Percentiles rank a stretch among this genome's conserved stretches.
phyloP scores from a whole-genome alignment of 2,329 filamentous ascomycete species.

The Botrytis squamosa region DNA sequence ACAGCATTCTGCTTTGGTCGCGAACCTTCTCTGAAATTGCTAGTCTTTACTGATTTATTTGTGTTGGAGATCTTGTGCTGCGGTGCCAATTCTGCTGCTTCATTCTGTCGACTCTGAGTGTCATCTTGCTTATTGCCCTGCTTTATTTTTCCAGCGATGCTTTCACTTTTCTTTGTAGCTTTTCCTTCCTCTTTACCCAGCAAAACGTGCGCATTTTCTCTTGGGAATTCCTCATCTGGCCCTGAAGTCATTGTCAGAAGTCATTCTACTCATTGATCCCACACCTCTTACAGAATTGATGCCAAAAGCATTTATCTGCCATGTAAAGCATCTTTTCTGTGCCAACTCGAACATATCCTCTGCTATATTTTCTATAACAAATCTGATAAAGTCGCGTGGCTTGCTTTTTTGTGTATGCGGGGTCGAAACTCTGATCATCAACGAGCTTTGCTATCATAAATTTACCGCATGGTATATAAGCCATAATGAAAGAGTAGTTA shows the following conservation, averaged over 20 bases:
- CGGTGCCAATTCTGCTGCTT: neutral
- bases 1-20: neutral
- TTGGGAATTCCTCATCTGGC: constrained; percentile 2
- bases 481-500: neutral
- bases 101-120: neutral
- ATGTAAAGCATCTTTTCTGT: neutral
- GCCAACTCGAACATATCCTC: neutral
- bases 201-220: neutral
- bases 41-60: neutral
- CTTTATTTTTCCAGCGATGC: too few relatives aligned
- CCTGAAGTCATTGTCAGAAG: neutral
- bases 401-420: neutral
- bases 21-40: neutral
- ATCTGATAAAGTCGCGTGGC: neutral
- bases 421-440: neutral
- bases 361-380: neutral
- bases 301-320: constrained; percentile 12
- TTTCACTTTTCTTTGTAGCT: neutral
- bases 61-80: neutral
- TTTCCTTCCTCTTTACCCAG: neutral
- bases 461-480: constrained; percentile 4
- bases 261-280: neutral
- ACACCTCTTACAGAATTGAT: constrained; percentile 1
- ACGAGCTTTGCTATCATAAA: constrained; percentile 4
- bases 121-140: neutral